A percentile compares a stretch with the other conserved stretches of the same genome.
Conservation (phyloP, 345 rosid genomes). For the Clausena lansium region DNA sequence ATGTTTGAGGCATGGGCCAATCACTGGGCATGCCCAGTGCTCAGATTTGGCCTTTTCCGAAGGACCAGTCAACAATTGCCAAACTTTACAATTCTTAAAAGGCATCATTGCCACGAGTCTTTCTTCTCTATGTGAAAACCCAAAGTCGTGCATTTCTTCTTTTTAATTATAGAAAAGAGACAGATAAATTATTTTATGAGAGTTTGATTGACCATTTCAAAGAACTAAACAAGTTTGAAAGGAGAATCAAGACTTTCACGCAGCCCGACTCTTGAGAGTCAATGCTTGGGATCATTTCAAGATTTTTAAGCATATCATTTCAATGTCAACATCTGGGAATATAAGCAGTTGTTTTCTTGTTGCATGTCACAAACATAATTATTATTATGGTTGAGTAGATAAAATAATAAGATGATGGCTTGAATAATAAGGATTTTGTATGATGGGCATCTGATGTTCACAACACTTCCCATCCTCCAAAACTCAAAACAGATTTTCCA, state of each 20-base stretch:
- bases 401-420: background rate
- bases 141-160: background rate
- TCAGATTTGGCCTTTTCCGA: too few species aligned
- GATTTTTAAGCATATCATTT: background rate
- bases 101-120: background rate
- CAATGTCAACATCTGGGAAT: conserved; percentile 20
- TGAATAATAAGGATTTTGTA: background rate
- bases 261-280: background rate
- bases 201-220: background rate
- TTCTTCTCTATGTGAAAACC: background rate
- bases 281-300: background rate
- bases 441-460: background rate
- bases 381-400: background rate
- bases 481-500: background rate
- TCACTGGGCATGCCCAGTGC: background rate
- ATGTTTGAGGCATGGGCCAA: background rate
- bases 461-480: background rate
- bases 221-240: background rate
- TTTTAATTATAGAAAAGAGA: background rate
- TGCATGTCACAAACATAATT: conserved; percentile 3
- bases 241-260: background rate
- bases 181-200: background rate
- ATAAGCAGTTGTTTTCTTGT: background rate
- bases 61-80: background rate
- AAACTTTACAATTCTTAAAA: background rate